Evolutionary conservation across 2,329 filamentous ascomycete genomes (phyloP).

Genomic region (Colletotrichum caudatum): DNA sequence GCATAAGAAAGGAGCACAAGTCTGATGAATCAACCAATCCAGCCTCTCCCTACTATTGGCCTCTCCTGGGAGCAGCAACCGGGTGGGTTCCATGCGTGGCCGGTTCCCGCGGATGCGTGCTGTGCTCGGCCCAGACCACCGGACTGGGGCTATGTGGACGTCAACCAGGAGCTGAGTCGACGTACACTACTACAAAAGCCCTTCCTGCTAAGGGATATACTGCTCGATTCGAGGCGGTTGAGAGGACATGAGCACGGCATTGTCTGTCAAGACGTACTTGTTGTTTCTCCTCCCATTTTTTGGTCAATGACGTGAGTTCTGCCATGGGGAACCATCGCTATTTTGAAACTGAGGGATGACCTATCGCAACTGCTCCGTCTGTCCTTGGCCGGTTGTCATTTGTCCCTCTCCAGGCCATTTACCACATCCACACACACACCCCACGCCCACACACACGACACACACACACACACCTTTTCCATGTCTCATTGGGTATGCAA

Average conservation of each 20-base stretch:
- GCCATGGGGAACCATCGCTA: neutral
- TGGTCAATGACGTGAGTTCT: neutral
- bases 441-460: neutral
- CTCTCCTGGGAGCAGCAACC: neutral
- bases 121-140: too few species aligned
- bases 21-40: neutral
- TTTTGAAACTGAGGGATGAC: neutral
- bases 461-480: neutral
- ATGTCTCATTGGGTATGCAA: neutral
- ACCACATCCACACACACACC: neutral
- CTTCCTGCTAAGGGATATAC: neutral
- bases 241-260: too few species aligned
- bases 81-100: neutral
- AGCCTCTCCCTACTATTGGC: too few species aligned
- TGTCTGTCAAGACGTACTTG: too few species aligned
- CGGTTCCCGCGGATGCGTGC: neutral
- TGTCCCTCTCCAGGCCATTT: neutral
- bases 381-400: neutral
- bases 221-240: neutral
- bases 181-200: neutral
- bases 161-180: neutral
- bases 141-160: neutral
- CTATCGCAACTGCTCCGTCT: neutral
- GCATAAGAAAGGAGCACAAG: neutral
- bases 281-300: too few species aligned